Conservation (phyloP, 164 flowering plant genomes). For the Tetracentron sinense region DNA sequence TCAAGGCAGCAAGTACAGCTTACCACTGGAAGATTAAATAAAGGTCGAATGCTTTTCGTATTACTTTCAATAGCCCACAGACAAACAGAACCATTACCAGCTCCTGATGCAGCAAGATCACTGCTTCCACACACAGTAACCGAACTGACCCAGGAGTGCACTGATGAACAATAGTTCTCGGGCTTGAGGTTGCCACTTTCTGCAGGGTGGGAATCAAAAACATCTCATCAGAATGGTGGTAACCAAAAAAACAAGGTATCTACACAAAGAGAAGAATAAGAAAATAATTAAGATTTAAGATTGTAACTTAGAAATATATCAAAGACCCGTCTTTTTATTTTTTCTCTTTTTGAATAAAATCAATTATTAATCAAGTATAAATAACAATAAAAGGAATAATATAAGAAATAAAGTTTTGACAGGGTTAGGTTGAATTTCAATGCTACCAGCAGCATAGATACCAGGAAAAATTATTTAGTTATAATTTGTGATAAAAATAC, state of each 20-base stretch:
- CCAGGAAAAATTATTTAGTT: neutral
- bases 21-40: slow-evolving; percentile 78
- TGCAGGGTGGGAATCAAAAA: slow-evolving; percentile 15
- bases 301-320: no score
- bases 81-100: slow-evolving; percentile 86
- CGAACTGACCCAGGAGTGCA: slow-evolving; percentile 81
- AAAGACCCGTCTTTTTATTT: neutral
- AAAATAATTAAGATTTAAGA: no score
- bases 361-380: neutral
- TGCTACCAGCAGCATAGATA: neutral
- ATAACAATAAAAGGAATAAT: neutral
- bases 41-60: slow-evolving; percentile 50
- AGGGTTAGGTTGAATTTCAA: neutral
- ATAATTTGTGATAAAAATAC: neutral
- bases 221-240: neutral
- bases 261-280: neutral
- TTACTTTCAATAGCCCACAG: slow-evolving; percentile 75
- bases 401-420: neutral
- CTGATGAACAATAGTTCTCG: slow-evolving; percentile 31
- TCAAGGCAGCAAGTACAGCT: slow-evolving; percentile 11
- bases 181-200: slow-evolving; percentile 39
- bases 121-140: slow-evolving; percentile 71
- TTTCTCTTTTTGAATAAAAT: neutral
- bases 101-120: slow-evolving; percentile 98
- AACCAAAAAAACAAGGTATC: neutral